Base-by-base conservation (phyloP, 2,329 filamentous ascomycete species). In the Byssochlamys sp. region DNA sequence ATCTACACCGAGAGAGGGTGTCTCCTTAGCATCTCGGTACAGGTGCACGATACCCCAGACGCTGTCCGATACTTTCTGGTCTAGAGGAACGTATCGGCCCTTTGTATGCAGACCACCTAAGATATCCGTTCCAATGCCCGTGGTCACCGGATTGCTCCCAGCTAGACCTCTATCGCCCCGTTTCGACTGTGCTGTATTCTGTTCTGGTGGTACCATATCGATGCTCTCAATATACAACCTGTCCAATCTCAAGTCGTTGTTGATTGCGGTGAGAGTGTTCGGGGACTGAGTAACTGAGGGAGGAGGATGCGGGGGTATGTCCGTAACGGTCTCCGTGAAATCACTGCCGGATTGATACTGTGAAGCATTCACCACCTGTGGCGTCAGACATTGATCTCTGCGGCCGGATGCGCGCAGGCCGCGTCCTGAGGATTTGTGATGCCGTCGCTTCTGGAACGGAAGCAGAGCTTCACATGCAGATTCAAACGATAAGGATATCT, bases 41-140 rank as follows among this genome's bases (percentile, higher is more conserved):
- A 99, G 81, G 71, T 96, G 94, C 1, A 99, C 91, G 12, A 97
- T 84, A 1, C 94, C 94, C 87, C 90, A 96, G 49, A 90, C 89
- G 1, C 91, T 80, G 59, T 95, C 88, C 0, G 90, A 90, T 56
- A 87, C 84, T 59, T 81, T 80, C 14, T 84, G 82, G 57, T 87
- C 82, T 0, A 92, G 79, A 0, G 88, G 85, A 24, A 89, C 77
- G 68, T 87, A 95, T 61, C 83, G 81, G 4, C 90, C 94, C 71
- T 91, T 96, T 1, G 91, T 95, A 59, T 89, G 86, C 54, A 87
- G 83, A 4, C 88, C 89, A 4, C 84, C 80, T 9, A 75, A 65
- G 27, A 79, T 65, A 70, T 79, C 63, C 69, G 81, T 71, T 72
- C 82, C 69, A 73, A 82, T 69, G 66, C 78, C 65, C 55, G 74